These are phyloP conservation scores for Puccinia triticina DNA, from an alignment of 1,284 basidiomycete genomes.

Conservation along the genomic window DNA sequence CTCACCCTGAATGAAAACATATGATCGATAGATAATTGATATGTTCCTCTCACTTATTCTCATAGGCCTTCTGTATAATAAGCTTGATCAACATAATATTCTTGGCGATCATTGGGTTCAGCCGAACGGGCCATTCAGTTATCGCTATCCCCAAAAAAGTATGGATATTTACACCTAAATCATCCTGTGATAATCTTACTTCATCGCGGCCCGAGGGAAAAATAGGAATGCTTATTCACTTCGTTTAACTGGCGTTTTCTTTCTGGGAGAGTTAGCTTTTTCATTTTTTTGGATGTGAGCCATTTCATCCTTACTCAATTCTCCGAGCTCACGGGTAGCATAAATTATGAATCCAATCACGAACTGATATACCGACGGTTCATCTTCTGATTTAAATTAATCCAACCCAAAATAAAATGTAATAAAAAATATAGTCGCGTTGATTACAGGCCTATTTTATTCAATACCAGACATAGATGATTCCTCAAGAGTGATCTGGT, in stretches of 20 bases:
- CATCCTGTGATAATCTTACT: background rate
- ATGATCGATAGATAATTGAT: background rate
- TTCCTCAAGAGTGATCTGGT: slow-evolving; percentile 44
- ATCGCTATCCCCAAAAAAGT: slow-evolving; percentile 40
- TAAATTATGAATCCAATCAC: background rate
- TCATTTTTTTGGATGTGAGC: slow-evolving; percentile 48
- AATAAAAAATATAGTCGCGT: slow-evolving; percentile 6
- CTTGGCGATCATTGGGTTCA: slow-evolving; percentile 31
- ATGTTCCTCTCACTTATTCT: slow-evolving; percentile 7
- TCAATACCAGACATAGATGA: slow-evolving; percentile 46
- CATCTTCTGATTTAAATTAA: background rate
- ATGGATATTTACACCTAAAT: background rate
- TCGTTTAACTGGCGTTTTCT: background rate
- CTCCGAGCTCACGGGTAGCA: background rate
- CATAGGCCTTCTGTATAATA: slow-evolving; percentile 33
- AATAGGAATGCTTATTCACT: background rate
- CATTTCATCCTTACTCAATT: background rate
- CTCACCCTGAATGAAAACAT: background rate
- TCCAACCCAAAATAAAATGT: background rate
- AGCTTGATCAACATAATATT: slow-evolving; percentile 24
- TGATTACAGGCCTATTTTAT: slow-evolving; percentile 43
- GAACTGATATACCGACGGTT: background rate
- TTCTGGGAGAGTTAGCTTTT: slow-evolving; percentile 41
- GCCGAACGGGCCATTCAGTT: slow-evolving; percentile 17
- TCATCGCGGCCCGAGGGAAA: background rate